These are phyloP conservation scores for Saccharomycopsis sp. DNA, from an alignment of 805 yeast species.

Conservation along the genomic window DNA sequence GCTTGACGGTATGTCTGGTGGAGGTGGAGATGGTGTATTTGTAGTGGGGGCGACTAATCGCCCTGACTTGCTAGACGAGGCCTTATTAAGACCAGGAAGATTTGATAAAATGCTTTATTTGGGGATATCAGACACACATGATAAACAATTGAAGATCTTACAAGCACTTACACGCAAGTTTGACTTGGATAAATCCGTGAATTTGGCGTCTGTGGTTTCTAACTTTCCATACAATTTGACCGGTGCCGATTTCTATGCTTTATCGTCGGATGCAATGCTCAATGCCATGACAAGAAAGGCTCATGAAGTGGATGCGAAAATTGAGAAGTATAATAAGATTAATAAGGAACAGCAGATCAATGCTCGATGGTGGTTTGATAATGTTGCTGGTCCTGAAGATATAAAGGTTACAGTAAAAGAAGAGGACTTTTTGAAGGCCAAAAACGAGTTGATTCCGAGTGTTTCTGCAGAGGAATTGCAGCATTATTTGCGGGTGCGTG, in stretches of 20 bases:
- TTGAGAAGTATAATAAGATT: slow-evolving; percentile 42
- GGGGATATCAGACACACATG: slow-evolving; percentile 88
- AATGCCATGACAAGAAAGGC: slow-evolving; percentile 95
- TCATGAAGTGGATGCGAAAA: slow-evolving; percentile 59
- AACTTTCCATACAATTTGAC: slow-evolving; percentile 85
- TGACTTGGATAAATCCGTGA: slow-evolving; percentile 51
- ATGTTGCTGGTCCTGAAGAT: slow-evolving; percentile 62
- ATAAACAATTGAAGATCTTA: slow-evolving; percentile 77
- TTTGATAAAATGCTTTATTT: slow-evolving; percentile 92
- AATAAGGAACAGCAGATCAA: slow-evolving; percentile 42
- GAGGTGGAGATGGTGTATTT: slow-evolving; percentile 80
- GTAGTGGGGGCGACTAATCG: slow-evolving; percentile 99
- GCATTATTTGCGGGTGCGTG: slow-evolving; percentile 75
- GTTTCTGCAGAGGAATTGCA: slow-evolving; percentile 82
- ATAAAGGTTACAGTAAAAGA: slow-evolving; percentile 58
- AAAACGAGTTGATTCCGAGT: slow-evolving; percentile 65
- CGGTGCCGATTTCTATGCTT: slow-evolving; percentile 96
- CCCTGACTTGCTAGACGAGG: slow-evolving; percentile 93
- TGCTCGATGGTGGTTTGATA: slow-evolving; percentile 87
- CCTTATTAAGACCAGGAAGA: slow-evolving; percentile 86
- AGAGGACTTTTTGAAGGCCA: slow-evolving; percentile 76
- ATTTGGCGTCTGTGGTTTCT: slow-evolving; percentile 52
- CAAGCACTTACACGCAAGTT: slow-evolving; percentile 87
- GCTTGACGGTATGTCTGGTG: slow-evolving; percentile 87
- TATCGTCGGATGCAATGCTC: slow-evolving; percentile 92